Evolutionary conservation across 2,329 filamentous ascomycete genomes (phyloP), one percentile per base, ranked within the genome.

Genomic region (Alternaria consortialis): DNA sequence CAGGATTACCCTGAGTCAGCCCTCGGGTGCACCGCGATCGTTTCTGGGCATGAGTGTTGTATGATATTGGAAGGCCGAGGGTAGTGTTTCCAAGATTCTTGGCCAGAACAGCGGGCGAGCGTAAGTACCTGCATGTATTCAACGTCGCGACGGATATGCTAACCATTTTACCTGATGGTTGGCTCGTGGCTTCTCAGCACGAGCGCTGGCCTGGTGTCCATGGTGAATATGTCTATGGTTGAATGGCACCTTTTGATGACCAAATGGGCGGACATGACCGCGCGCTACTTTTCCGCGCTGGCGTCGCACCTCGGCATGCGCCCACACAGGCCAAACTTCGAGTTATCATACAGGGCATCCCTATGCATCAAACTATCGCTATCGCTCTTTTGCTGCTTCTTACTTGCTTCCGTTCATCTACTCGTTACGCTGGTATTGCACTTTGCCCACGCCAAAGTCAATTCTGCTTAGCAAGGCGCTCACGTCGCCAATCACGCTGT

Each of bases 401-500:
- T 11, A 12, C 17, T 20, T 43, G 25, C 27, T 53, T 43, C 23
- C 27, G 27, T 31, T 43, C 7, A 31, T 42, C 9, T 15, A 31
- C 15, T 50, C 17, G 46, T n/a, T 5, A 31, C 31, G n/a, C 27
- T 36, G n/a, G 56, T 56, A 56, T 43, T 29, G 25, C 51, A 25
- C 25, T 29, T n/a, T 8, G 17, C 32, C 31, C 32, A 56, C 44
- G 44, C 43, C 34, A 40, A 48, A 17, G 31, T n/a, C 53, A 15
- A 44, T 32, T 47, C 34, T 32, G 27, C 36, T 9, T 29, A 48
- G 4, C 31, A 47, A 15, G 23, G 0, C 11, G 8, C 32, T 27
- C 50, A n/a, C 51, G 13, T 48, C 20, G 12, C 44, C 44, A 51
- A 50, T 56, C 54, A 56, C 25, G 27, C 20, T 34, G 36, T 36